phyloP scores from a whole-genome alignment of 805 yeast genomes.

The Pichia cephalocereana region DNA sequence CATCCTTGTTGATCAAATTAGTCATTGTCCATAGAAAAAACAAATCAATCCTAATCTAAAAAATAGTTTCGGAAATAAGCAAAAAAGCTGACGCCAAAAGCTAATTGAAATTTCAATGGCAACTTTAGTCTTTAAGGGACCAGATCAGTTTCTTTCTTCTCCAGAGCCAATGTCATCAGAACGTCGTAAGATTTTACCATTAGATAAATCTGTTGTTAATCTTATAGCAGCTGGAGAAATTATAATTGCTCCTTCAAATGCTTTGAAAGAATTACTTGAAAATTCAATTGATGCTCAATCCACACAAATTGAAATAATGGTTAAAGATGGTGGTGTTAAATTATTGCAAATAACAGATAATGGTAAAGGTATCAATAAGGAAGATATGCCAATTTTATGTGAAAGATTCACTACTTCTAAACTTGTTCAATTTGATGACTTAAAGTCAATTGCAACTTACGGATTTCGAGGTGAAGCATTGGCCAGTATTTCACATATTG shows the following conservation, averaged over 20 bases:
- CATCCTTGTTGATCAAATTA: neutral
- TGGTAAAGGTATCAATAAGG: slow-evolving; percentile 70
- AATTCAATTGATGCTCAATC: slow-evolving; percentile 85
- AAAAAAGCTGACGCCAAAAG: no score
- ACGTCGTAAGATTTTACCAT: slow-evolving; percentile 20
- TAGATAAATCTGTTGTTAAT: slow-evolving; percentile 70
- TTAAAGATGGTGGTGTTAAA: slow-evolving; percentile 90
- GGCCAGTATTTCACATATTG: slow-evolving; percentile 86
- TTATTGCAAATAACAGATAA: slow-evolving; percentile 81
- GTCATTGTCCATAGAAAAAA: no score
- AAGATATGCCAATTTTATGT: slow-evolving; percentile 73
- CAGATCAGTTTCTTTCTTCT: neutral
- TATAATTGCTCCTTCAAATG: slow-evolving; percentile 88
- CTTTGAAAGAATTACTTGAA: slow-evolving; percentile 86
- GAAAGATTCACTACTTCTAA: slow-evolving; percentile 92
- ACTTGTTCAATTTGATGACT: slow-evolving; percentile 63
- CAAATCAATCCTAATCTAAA: no score
- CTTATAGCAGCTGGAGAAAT: slow-evolving; percentile 97
- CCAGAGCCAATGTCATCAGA: neutral
- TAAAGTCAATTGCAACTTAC: slow-evolving; percentile 61
- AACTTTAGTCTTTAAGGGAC: neutral
- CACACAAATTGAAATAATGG: slow-evolving; percentile 62
- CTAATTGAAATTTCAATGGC: no score
- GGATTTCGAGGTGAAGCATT: slow-evolving; percentile 97
- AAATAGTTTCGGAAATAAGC: no score